Evolutionary conservation across 345 rosid genomes (phyloP), one percentile per base, ranked within the genome.

Genomic region (Lumnitzera littorea): DNA sequence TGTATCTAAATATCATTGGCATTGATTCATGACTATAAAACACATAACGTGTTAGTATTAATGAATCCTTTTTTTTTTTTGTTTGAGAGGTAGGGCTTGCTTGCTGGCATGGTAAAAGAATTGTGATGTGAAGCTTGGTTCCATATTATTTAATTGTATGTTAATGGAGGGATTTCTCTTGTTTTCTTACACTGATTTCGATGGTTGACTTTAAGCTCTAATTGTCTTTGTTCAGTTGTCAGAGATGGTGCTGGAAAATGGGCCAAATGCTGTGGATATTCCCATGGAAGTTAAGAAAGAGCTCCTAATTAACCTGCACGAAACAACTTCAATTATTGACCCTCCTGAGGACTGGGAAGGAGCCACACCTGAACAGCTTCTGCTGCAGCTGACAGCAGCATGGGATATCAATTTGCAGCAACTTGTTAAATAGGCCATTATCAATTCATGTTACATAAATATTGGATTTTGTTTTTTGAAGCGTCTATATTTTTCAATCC

Each of bases 301-400:
- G 53, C 75, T 95, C 24, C 66, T 95, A 66, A 65, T 81, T 75
- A 91, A 82, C 65, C 77, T 95, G 56, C 84, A 88, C 41, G 98
- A 95, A 63, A 85, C 88, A 9, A 83, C 87, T 24, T 76, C 87
- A 0, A 61, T 88, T 14, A 77, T 85, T 68, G 98, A 82, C 57
- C 85, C 81, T 20, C 86, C 96, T 9, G 96, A 95, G 56, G 98
- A 95, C 50, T 91, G 99, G 99, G 96, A 95, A 76, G 96, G 99
- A 54, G 84, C 71, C 0, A 66, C 74, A 0, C 96, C 91, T 13
- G 88, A 85, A 50, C 96, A 87, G 68, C 94, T 95, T 50, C 70
- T 87, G 74, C 60, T 84, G 73, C 99, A 91, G 77, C 71, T 95
- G 70, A 94, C 96, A 60, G 80, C 96, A 54, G 86, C 94, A 13